These are phyloP conservation scores for Blattamonas nauphoetae DNA, from an alignment of 78 protist species.

Conservation along the genomic window DNA sequence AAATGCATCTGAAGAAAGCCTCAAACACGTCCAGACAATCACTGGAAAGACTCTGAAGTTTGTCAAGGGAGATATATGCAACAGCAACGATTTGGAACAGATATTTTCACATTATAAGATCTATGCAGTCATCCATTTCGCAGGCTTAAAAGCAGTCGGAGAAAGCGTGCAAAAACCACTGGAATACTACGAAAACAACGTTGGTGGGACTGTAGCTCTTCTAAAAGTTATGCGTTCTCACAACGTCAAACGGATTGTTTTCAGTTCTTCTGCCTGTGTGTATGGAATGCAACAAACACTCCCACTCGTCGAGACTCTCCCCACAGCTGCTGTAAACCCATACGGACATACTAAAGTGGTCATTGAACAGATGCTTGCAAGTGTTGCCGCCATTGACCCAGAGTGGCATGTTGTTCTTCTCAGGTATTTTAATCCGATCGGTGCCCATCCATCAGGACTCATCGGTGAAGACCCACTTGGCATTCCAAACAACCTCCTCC, in stretches of 20 bases:
- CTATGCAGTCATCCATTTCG: conserved; percentile 10
- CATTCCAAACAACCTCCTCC: conserved; percentile 12
- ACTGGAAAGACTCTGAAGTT: not conserved
- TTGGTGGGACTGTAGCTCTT: not conserved
- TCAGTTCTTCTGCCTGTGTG: conserved; percentile 15
- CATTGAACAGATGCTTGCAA: not conserved
- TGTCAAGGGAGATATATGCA: conserved; percentile 15
- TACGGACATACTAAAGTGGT: conserved; percentile 18
- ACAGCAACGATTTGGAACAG: not conserved
- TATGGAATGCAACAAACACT: conserved; percentile 3
- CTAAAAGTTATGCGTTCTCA: not conserved
- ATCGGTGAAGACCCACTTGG: conserved; percentile 11
- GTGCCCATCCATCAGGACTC: conserved; percentile 6
- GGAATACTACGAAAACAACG: conserved; percentile 16
- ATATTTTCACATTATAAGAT: not conserved
- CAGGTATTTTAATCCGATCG: conserved; percentile 28
- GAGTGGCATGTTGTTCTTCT: not conserved
- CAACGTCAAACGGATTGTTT: not conserved
- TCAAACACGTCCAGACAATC: not conserved
- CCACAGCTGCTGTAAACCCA: conserved; percentile 10
- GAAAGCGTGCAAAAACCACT: conserved; percentile 14
- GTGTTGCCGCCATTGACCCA: not conserved
- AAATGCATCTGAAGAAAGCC: not conserved
- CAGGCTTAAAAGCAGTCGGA: conserved; percentile 4
- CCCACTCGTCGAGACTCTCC: conserved; percentile 8